Evolutionary conservation across 1,284 basidiomycete species (phyloP).

Genomic region (Malassezia yamatoensis): DNA sequence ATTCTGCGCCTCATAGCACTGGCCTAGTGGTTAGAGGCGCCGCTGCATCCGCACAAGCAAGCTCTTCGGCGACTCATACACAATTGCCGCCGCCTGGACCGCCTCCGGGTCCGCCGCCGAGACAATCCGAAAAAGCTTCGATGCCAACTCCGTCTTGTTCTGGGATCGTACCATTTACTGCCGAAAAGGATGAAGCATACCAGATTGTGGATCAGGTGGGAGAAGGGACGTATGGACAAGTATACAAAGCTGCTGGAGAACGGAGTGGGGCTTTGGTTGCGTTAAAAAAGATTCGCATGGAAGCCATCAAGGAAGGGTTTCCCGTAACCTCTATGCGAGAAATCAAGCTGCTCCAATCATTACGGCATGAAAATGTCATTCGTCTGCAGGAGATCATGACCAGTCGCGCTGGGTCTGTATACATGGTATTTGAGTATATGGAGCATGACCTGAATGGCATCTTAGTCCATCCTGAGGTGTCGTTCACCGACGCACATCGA

Average conservation of each 20-base stretch:
- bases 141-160: too few relatives aligned
- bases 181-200: constrained; percentile 56
- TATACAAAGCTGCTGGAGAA: constrained; percentile 88
- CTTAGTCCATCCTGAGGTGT: constrained; percentile 75
- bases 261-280: constrained; percentile 69
- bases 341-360: constrained; percentile 87
- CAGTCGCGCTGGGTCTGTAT: constrained; percentile 79
- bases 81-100: not conserved
- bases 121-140: not conserved
- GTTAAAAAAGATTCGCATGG: constrained; percentile 95
- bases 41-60: too few relatives aligned
- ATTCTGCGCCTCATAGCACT: too few relatives aligned
- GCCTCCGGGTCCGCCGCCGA: constrained; percentile 1
- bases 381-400: constrained; percentile 96
- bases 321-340: constrained; percentile 98
- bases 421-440: constrained; percentile 99
- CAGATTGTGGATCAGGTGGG: constrained; percentile 85
- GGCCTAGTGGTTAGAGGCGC: too few relatives aligned
- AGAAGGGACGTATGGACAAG: constrained; percentile 97
- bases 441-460: constrained; percentile 96
- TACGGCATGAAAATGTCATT: constrained; percentile 81
- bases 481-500: constrained; percentile 71
- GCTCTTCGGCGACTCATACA: too few relatives aligned
- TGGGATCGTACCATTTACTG: too few relatives aligned
- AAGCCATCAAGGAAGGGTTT: constrained; percentile 91